These are phyloP conservation scores for Coffea humblotiana DNA, from an alignment of 305 asterid genomes.

Conservation along the genomic window DNA sequence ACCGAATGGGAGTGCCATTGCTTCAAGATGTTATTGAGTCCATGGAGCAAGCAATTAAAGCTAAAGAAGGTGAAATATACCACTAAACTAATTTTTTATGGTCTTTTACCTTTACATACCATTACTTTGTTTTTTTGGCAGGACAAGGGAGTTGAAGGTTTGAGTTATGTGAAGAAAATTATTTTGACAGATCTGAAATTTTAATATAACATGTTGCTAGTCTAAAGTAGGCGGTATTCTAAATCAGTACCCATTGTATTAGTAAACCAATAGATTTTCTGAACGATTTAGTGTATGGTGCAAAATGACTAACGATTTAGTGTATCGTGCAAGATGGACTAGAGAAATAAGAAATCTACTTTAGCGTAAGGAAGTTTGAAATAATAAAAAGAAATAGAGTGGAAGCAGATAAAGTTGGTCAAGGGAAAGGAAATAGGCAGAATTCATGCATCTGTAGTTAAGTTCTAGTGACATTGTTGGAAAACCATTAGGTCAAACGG, in stretches of 20 bases:
- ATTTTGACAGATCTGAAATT: neutral
- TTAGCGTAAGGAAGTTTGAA: neutral
- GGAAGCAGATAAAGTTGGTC: neutral
- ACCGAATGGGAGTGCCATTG: conserved; percentile 92
- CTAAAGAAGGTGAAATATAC: conserved; percentile 58
- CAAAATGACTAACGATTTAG: neutral
- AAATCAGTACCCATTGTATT: neutral
- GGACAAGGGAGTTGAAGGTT: neutral
- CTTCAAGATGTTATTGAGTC: conserved; percentile 84
- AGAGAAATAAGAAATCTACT: neutral
- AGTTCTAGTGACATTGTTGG: neutral
- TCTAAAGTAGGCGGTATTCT: too few relatives aligned
- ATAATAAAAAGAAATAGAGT: neutral
- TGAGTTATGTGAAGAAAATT: neutral
- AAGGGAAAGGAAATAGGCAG: neutral
- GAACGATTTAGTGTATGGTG: neutral
- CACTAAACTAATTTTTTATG: neutral
- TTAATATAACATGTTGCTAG: neutral
- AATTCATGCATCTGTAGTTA: neutral
- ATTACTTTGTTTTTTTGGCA: neutral
- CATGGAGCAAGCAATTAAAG: conserved; percentile 85
- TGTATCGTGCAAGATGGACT: too few relatives aligned
- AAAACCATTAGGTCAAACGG: neutral
- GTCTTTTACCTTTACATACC: neutral
- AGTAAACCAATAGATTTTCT: neutral